Conservation (phyloP, 805 yeast genomes). For the Maudiozyma bulderi region DNA sequence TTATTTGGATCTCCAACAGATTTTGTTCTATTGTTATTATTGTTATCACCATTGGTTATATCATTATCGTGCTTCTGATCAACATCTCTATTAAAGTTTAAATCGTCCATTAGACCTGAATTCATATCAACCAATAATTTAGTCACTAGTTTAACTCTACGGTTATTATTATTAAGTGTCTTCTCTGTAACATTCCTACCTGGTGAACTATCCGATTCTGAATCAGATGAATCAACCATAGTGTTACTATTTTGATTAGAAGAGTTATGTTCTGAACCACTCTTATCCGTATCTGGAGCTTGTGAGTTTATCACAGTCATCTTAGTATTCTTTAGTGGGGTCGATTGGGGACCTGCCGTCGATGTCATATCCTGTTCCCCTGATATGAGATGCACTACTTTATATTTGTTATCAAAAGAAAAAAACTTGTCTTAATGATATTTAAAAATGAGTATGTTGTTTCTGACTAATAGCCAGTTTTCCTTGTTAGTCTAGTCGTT, state of each 20-base stretch:
- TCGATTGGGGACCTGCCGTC: too few relatives aligned
- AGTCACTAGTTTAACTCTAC: slow-evolving; percentile 15
- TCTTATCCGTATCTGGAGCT: not conserved
- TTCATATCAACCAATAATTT: slow-evolving; percentile 22
- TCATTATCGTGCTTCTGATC: not conserved
- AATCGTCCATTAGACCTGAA: slow-evolving; percentile 25
- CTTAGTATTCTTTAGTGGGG: too few relatives aligned
- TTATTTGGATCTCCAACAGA: not conserved
- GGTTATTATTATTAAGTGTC: not conserved
- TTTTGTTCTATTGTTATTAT: not conserved
- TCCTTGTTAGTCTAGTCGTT: too few relatives aligned
- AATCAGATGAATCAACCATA: not conserved
- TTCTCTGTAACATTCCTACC: not conserved
- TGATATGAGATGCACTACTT: too few relatives aligned
- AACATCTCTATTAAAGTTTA: slow-evolving; percentile 15
- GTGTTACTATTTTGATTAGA: slow-evolving; percentile 1
- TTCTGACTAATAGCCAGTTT: too few relatives aligned
- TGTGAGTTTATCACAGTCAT: not conserved
- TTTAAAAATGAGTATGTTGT: too few relatives aligned
- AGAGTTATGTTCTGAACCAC: not conserved
- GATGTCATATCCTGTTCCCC: too few relatives aligned
- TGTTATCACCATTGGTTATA: not conserved
- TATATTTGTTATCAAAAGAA: too few relatives aligned
- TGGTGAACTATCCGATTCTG: not conserved
- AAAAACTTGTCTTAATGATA: too few relatives aligned